Evolutionary conservation across 768 basidiomycete genomes (phyloP).

Genomic region (Lentinus brumalis): DNA sequence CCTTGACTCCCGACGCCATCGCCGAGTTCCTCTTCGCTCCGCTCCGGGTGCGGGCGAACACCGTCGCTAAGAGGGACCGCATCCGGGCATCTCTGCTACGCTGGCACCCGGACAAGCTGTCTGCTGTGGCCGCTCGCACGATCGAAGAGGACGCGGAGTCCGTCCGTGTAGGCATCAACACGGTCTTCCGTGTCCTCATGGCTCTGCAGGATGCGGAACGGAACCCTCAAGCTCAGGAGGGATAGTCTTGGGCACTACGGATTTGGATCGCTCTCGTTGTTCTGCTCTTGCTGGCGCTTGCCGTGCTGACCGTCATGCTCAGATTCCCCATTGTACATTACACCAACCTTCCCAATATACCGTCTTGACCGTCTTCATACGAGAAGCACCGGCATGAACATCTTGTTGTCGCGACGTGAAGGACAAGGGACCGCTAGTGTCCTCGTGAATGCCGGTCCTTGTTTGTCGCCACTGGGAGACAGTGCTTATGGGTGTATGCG

Average conservation of each 20-base stretch:
- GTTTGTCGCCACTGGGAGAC: too few species aligned
- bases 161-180: constrained; percentile 49
- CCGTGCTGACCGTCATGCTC: too few species aligned
- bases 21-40: constrained; percentile 53
- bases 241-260: neutral
- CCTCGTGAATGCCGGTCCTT: too few species aligned
- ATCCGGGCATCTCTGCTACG: constrained; percentile 62
- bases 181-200: constrained; percentile 36
- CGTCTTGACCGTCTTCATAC: too few species aligned
- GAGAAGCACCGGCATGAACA: too few species aligned
- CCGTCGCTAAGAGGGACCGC: constrained; percentile 48
- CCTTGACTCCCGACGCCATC: constrained; percentile 43
- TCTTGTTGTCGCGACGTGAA: too few species aligned
- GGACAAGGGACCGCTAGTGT: too few species aligned
- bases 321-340: too few species aligned
- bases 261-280: neutral
- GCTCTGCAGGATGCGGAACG: neutral
- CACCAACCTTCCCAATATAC: too few species aligned
- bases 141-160: constrained; percentile 44
- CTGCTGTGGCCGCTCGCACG: constrained; percentile 44
- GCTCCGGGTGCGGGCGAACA: constrained; percentile 43
- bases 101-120: constrained; percentile 72
- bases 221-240: neutral
- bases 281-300: neutral
- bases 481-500: too few species aligned